Evolutionary conservation across 768 basidiomycete genomes (phyloP).

Genomic region (Hydnomerulius pinastri): DNA sequence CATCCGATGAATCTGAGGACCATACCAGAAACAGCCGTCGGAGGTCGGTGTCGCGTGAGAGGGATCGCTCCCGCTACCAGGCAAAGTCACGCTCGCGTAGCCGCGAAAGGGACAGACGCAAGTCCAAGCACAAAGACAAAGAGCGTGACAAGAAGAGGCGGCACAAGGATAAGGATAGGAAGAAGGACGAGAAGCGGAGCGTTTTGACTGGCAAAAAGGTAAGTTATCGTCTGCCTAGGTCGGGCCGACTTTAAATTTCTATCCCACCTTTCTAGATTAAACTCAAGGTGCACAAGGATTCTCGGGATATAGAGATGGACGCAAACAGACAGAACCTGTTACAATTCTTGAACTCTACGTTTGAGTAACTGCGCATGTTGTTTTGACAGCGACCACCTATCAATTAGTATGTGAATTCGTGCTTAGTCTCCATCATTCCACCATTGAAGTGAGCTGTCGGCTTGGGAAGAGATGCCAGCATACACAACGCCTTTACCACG

Average conservation of each 20-base stretch:
- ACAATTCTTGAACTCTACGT: constrained; percentile 58
- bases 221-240: neutral
- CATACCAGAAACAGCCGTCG: constrained; percentile 17
- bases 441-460: too few relatives aligned
- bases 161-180: constrained; percentile 35
- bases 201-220: constrained; percentile 66
- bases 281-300: constrained; percentile 62
- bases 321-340: constrained; percentile 54
- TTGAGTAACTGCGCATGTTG: constrained; percentile 17
- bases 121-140: constrained; percentile 23
- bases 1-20: constrained; percentile 9
- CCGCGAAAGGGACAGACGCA: constrained; percentile 24
- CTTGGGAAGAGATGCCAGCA: too few relatives aligned
- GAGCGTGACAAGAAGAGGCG: constrained; percentile 40
- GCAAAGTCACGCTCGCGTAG: constrained; percentile 33
- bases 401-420: too few relatives aligned
- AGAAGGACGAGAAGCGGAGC: constrained; percentile 52
- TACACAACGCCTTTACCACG: too few relatives aligned
- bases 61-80: constrained; percentile 9
- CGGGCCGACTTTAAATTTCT: neutral
- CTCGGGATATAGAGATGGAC: constrained; percentile 56
- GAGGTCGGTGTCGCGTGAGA: constrained; percentile 23
- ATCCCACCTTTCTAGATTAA: constrained; percentile 53
- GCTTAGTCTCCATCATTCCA: too few relatives aligned
- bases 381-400: too few relatives aligned